phyloP scores from a whole-genome alignment of 129 eudicot genomes.

The Helianthus annuus region HanXRQr2.0-SUNRISE NC_035435.2:51210892-51211391 shows the following conservation, averaged over 20 bases:
- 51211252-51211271: conserved; percentile 77
- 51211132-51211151: not conserved
- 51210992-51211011: conserved; percentile 38
- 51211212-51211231: conserved; percentile 9
- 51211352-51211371: conserved; percentile 80
- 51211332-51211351: conserved; percentile 83
- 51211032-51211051: conserved; percentile 38
- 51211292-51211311: conserved; percentile 60
- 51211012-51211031: conserved; percentile 32
- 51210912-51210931: too few relatives aligned
- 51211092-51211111: conserved; percentile 38
- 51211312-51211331: conserved; percentile 55
- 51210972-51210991: conserved; percentile 37
- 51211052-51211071: conserved; percentile 77
- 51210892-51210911: too few relatives aligned
- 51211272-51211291: conserved; percentile 57
- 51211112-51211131: not conserved
- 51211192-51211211: conserved; percentile 1
- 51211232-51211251: not conserved
- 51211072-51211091: conserved; percentile 95
- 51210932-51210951: too few relatives aligned
- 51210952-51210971: conserved; percentile 12
- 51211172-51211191: conserved; percentile 2
- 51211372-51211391: conserved; percentile 89
- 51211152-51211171: conserved; percentile 26